Evolutionary conservation across 257 asterid genomes (phyloP), one percentile per base, ranked within the genome.

Genomic region (Thymus mandschuricus): DNA sequence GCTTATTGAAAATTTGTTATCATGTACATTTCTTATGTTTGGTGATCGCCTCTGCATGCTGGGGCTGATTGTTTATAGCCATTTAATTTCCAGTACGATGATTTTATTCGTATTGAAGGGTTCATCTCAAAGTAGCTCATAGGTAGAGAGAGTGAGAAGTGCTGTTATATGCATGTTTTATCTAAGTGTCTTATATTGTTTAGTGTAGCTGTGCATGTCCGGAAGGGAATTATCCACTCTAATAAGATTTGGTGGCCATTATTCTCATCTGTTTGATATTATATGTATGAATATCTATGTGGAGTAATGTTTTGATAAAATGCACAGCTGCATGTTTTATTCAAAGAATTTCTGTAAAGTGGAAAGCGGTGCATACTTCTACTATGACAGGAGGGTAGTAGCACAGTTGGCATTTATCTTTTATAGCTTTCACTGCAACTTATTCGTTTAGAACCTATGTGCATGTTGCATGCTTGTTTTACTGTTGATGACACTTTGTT

Each of bases 401-500:
- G 64, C 52, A 50, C 6, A 11, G 41, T 38, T 38, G 41, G 41
- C 35, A 30, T 58, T 21, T 54, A 38, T 2, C 65, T 27, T 62
- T 5, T 60, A 46, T 43, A 40, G 10, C 55, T 71, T 58, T 8
- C 13, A 8, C 6, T 45, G 51, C n/a, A 55, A 10, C 28, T 49
- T 60, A 68, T 65, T 68, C 59, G 12, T n/a, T 60, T 29, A 54
- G 65, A 79, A 57, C 52, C 34, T 28, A 50, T 45, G 52, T 30
- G 40, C 10, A n/a, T 60, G 68, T 30, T 64, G 28, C 75, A 60
- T 63, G 64, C 73, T 56, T 71, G 48, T 64, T 62, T 52, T 70
- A 38, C 66, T 52, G 66, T 76, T 67, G 1, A 34, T 29, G 60
- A 74, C 59, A 51, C 78, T 59, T 75, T 43, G n/a, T 56, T 64